These are phyloP conservation scores for Pseudocercospora crystallina DNA, from an alignment of 2,329 filamentous ascomycete genomes.

Conservation along the genomic window DNA sequence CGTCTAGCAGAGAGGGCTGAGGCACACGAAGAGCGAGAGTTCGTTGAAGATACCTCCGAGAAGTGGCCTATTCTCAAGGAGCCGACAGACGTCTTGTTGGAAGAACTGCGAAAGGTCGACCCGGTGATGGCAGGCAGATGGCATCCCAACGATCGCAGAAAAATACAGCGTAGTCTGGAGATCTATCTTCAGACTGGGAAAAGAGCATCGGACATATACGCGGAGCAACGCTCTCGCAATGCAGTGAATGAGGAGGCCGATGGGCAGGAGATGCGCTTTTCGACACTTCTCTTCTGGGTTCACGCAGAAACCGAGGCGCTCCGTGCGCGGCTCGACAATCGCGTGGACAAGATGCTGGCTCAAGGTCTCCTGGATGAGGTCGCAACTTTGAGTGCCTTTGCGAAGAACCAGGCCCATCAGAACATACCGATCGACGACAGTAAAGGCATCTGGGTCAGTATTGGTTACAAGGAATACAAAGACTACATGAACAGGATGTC, in stretches of 20 bases:
- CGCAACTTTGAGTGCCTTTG: slow-evolving; percentile 51
- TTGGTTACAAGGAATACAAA: slow-evolving; percentile 90
- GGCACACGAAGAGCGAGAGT: slow-evolving; percentile 30
- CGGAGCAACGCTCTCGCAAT: slow-evolving; percentile 58
- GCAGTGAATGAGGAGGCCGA: slow-evolving; percentile 14
- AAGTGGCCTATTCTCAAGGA: slow-evolving; percentile 70
- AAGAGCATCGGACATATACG: slow-evolving; percentile 82
- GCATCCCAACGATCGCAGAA: slow-evolving; percentile 91
- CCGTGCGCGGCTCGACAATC: slow-evolving; percentile 67
- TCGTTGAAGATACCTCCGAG: slow-evolving; percentile 30
- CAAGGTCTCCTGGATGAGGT: slow-evolving; percentile 65
- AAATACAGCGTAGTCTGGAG: slow-evolving; percentile 84
- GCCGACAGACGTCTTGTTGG: slow-evolving; percentile 68
- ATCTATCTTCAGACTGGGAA: slow-evolving; percentile 83
- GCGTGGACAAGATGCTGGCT: slow-evolving; percentile 82
- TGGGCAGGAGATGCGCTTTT: slow-evolving; percentile 45
- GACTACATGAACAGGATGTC: slow-evolving; percentile 57
- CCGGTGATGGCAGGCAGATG: slow-evolving; percentile 85
- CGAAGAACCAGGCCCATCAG: slow-evolving; percentile 38
- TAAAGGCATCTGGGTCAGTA: slow-evolving; percentile 92
- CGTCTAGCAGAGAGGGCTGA: slow-evolving; percentile 55
- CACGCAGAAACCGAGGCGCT: slow-evolving; percentile 70
- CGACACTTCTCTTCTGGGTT: slow-evolving; percentile 80
- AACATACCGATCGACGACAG: slow-evolving; percentile 66
- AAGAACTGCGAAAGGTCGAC: slow-evolving; percentile 75